Conservation (phyloP, 192 early-diverging fungal genomes). For the Coemansia sp. region DNA sequence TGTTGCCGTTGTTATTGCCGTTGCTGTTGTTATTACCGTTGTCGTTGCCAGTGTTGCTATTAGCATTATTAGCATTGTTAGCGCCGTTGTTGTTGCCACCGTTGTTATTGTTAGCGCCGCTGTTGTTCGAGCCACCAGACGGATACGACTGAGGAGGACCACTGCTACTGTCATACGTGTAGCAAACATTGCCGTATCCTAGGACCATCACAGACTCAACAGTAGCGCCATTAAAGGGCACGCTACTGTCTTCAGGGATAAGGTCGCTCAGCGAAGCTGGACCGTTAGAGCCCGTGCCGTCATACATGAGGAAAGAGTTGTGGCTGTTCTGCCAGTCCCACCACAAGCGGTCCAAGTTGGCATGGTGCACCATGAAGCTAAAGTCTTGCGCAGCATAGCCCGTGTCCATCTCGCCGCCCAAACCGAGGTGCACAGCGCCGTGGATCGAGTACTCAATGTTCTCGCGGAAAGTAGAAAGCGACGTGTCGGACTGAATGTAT, state of each 20-base stretch:
- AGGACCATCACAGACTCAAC: conserved; percentile 52
- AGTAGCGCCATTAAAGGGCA: conserved; percentile 32
- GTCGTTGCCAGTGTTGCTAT: conserved; percentile 5
- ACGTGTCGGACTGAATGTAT: conserved; percentile 36
- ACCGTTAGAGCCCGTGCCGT: conserved; percentile 33
- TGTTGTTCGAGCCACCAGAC: conserved; percentile 9
- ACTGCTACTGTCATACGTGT: conserved; percentile 45
- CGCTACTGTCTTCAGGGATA: conserved; percentile 36
- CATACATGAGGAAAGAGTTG: conserved; percentile 36
- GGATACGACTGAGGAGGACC: conserved; percentile 39
- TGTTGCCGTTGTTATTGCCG: conserved; percentile 16
- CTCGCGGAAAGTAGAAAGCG: conserved; percentile 49
- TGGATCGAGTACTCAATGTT: conserved; percentile 55
- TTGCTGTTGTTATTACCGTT: conserved; percentile 9
- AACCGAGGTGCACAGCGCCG: conserved; percentile 44
- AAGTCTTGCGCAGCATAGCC: conserved; percentile 54
- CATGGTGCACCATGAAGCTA: conserved; percentile 56
- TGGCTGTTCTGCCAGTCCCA: conserved; percentile 56
- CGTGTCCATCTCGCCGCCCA: conserved; percentile 52
- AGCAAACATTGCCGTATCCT: conserved; percentile 52
- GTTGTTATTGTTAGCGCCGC: conserved; percentile 11
- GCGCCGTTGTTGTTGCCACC: conserved; percentile 11
- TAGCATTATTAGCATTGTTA: neutral
- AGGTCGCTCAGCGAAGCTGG: conserved; percentile 29
- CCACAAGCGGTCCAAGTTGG: conserved; percentile 57